A percentile compares a stretch with the other conserved stretches of the same genome.
phyloP scores from a whole-genome alignment of 1,284 basidiomycete genomes.

The Coriolopsis trogii region DNA sequence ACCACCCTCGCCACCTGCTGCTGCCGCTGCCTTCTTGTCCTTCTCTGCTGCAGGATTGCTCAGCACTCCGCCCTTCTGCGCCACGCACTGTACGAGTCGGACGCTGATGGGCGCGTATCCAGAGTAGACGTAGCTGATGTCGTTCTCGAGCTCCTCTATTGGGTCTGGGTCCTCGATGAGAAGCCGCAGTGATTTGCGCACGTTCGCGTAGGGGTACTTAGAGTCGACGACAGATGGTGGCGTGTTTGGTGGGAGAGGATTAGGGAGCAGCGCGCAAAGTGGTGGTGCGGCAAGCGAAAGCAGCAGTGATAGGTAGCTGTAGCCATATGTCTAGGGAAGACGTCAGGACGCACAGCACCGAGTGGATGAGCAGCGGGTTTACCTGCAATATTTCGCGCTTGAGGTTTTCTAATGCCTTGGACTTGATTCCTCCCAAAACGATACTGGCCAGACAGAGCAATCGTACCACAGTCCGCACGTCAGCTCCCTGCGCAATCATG shows the following conservation, averaged over 20 bases:
- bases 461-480: conserved; percentile 78
- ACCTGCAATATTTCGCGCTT: conserved; percentile 93
- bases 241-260: conserved; percentile 57
- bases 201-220: conserved; percentile 70
- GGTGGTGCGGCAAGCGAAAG: conserved; percentile 78
- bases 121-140: conserved; percentile 95
- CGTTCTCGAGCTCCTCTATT: conserved; percentile 82
- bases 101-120: conserved; percentile 95
- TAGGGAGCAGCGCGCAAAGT: conserved; percentile 67
- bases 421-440: conserved; percentile 85
- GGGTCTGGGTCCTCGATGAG: conserved; percentile 88
- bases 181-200: conserved; percentile 88
- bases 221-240: conserved; percentile 43
- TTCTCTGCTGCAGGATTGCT: conserved; percentile 67
- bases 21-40: conserved; percentile 51
- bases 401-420: conserved; percentile 84
- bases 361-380: conserved; percentile 15
- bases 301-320: conserved; percentile 84
- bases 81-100: conserved; percentile 90
- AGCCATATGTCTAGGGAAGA: conserved; percentile 81
- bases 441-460: conserved; percentile 87
- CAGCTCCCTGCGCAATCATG: conserved; percentile 82
- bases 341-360: conserved; percentile 7
- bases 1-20: too few species aligned
- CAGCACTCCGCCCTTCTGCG: conserved; percentile 87